Evolutionary conservation across 345 rosid genomes (phyloP), one percentile per base, ranked within the genome.

Genomic region (Sonneratia caseolaris): DNA sequence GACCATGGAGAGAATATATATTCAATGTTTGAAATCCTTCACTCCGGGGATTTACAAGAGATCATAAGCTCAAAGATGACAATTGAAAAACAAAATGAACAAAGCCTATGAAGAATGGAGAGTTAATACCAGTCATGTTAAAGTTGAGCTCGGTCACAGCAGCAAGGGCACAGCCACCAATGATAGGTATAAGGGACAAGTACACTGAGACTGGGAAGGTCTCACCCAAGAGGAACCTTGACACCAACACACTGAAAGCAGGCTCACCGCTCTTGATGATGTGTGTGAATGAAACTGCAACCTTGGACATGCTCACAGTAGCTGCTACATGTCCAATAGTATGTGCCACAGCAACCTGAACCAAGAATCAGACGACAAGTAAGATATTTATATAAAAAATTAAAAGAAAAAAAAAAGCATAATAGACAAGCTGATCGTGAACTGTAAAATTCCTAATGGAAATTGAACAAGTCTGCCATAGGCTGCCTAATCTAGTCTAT

Each of bases 301-400:
- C 99, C 83, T 95, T 95, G 27, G 99, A 95, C 98, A 95, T 95
- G 71, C 99, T 95, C 81, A 95, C 99, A 0, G 99, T 95, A 57
- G 98, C 99, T 38, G 99, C 99, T 68, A 95, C 99, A 81, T 95
- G 99, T 77, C 98, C 99, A 72, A 95, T 92, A 69, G 99, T 90
- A 68, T 95, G 99, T 22, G 99, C 99, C 82, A 95, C 93, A 56
- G 98, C 99, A 84, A 95, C 99, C 99, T 95, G 65, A 13, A 49
- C 2, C 64, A 76, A 64, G 70, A 69, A 74, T 73, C 56, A 61
- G 69, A 16, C 32, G 32, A 45, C 14, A 72, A 74, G 73, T 40
- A 37, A 27, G 67, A 75, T 57, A 71, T 73, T 59, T 75, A 40
- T 3, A 66, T 40, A 73, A 19, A 62, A 15, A 62, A 45, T 72